Base-by-base conservation (phyloP, 192 early-diverging fungal species). In the Dissophora ornata region DNA sequence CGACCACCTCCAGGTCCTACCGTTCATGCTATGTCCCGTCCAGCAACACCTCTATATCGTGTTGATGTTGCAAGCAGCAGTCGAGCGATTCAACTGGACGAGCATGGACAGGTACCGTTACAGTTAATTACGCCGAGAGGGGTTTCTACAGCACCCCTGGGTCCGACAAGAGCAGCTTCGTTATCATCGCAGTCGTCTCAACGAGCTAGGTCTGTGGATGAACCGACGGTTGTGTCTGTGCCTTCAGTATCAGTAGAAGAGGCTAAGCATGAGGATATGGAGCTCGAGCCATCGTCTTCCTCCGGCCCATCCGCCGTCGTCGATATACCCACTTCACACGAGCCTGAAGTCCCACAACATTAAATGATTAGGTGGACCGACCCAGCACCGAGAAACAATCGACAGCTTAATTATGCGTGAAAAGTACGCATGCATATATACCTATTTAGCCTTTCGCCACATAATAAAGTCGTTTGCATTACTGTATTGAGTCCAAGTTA, bases 71-170 rank as follows among this genome's bases (percentile, higher is more conserved):
- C 29, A 44, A 32, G 10, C 15, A 22, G 26, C 54, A 15, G n/a
- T 26, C 53, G 25, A n/a, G 3, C 22, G 21, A 48, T 74, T n/a
- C 47, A 52, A 18, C 29, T 77, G 52, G 73, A 77, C 28, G 73
- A 77, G n/a, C 22, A 67, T 48, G 73, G 64, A 4, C 64, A 77
- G 25, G 64, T 77, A 6, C 73, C 73, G 1, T 29, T 77, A 28
- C 63, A 67, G 47, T 45, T 77, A 29, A 77, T 77, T 18, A 62
- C 64, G 13, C 52, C 73, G 4, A 28, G 46, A 24, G 73, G 73
- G 0, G 16, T 77, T 22, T 61, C 71, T 4, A 28, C 33, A 13
- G 63, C 36, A 13, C 71, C 71, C n/a, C n/a, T n/a, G n/a, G n/a
- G n/a, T n/a, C n/a, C n/a, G n/a, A n/a, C n/a, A n/a, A n/a, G n/a